Conservation (phyloP, 2,329 filamentous ascomycete genomes). For the Epichloe brachyelytri region DNA sequence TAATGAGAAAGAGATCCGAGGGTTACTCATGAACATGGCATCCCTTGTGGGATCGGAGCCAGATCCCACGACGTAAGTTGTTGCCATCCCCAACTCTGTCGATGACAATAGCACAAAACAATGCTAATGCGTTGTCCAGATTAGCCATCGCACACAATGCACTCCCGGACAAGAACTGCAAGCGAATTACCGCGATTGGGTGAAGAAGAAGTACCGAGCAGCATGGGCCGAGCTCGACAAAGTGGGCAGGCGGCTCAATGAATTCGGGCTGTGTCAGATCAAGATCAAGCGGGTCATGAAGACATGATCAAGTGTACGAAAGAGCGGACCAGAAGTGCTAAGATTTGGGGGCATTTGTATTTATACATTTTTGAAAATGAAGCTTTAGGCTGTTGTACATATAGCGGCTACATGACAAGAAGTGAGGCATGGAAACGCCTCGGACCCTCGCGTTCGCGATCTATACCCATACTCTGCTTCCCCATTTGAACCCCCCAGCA, state of each 20-base stretch:
- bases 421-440: not conserved
- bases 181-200: slow-evolving; percentile 61
- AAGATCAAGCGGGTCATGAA: slow-evolving; percentile 35
- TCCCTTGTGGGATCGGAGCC: slow-evolving; percentile 52
- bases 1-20: slow-evolving; percentile 53
- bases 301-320: slow-evolving; percentile 28
- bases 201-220: slow-evolving; percentile 50
- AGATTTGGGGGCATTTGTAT: slow-evolving; percentile 5
- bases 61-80: slow-evolving; percentile 57
- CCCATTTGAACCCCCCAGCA: not conserved
- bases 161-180: slow-evolving; percentile 52
- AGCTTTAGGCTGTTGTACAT: slow-evolving; percentile 24
- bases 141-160: slow-evolving; percentile 67
- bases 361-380: slow-evolving; percentile 17
- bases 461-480: not conserved
- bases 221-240: slow-evolving; percentile 55
- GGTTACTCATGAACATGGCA: slow-evolving; percentile 54
- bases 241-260: slow-evolving; percentile 32
- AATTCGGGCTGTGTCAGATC: slow-evolving; percentile 34
- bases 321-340: slow-evolving; percentile 10
- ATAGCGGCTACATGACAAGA: slow-evolving; percentile 6
- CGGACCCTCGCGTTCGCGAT: not conserved
- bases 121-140: slow-evolving; percentile 26
- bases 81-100: not conserved
- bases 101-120: not conserved